Percentiles rank a stretch among this genome's conserved stretches.
Evolutionary conservation across 1,284 basidiomycete genomes (phyloP).

Genomic region (Leucoagaricus sp.): DNA sequence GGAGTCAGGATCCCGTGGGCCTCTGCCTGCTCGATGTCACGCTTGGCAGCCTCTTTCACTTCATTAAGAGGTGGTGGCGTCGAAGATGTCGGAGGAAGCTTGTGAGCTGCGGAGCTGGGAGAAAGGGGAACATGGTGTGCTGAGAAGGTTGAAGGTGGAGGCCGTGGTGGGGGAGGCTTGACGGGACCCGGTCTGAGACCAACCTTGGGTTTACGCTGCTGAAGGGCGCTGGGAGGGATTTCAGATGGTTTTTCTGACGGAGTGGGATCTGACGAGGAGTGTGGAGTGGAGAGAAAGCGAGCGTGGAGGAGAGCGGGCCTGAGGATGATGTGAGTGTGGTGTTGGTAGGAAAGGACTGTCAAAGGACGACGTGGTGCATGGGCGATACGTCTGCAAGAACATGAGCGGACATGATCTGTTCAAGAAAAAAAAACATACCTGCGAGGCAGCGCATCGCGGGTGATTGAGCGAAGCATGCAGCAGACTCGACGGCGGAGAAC

Average conservation of each 20-base stretch:
- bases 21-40: slow-evolving; percentile 65
- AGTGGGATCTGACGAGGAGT: slow-evolving; percentile 16
- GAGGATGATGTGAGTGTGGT: neutral
- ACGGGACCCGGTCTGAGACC: slow-evolving; percentile 67
- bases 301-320: slow-evolving; percentile 14
- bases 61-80: slow-evolving; percentile 21
- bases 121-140: slow-evolving; percentile 20
- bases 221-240: slow-evolving; percentile 17
- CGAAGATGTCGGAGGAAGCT: slow-evolving; percentile 16
- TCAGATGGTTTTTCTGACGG: slow-evolving; percentile 15
- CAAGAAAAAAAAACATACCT: slow-evolving; percentile 9
- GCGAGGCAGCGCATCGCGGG: slow-evolving; percentile 16
- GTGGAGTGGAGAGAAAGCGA: slow-evolving; percentile 22
- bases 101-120: slow-evolving; percentile 4
- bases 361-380: slow-evolving; percentile 7
- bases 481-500: neutral
- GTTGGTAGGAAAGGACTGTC: slow-evolving; percentile 11
- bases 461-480: slow-evolving; percentile 21
- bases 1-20: slow-evolving; percentile 67
- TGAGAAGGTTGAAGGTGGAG: slow-evolving; percentile 25
- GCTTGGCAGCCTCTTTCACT: slow-evolving; percentile 50
- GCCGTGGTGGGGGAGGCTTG: slow-evolving; percentile 43
- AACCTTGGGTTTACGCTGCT: slow-evolving; percentile 51
- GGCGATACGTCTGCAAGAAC: slow-evolving; percentile 1
- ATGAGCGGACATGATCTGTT: no score